Conservation (phyloP, 2,329 filamentous ascomycete genomes). For the Fusarium sp. region DNA sequence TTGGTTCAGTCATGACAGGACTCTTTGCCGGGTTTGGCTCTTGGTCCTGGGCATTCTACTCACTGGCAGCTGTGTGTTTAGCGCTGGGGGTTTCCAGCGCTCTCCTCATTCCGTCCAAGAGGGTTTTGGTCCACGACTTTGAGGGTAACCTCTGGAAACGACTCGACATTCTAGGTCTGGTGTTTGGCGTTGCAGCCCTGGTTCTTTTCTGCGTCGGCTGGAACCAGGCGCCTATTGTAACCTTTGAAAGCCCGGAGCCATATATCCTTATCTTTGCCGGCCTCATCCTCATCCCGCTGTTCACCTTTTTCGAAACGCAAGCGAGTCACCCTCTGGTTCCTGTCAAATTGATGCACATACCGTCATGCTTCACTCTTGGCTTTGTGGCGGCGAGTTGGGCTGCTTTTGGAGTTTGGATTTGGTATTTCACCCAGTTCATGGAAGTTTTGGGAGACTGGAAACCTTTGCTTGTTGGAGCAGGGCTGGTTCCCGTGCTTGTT, state of each 20-base stretch:
- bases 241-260: constrained; percentile 26
- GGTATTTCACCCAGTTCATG: constrained; percentile 43
- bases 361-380: constrained; percentile 29
- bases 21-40: constrained; percentile 38
- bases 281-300: constrained; percentile 21
- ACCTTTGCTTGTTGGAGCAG: constrained; percentile 34
- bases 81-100: constrained; percentile 37
- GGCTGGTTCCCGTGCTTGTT: constrained; percentile 38
- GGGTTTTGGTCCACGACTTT: constrained; percentile 37
- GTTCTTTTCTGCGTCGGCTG: constrained; percentile 41
- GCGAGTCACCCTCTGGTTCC: constrained; percentile 41
- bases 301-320: constrained; percentile 33
- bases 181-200: constrained; percentile 28
- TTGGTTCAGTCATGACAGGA: constrained; percentile 42
- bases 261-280: constrained; percentile 40
- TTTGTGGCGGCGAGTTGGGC: constrained; percentile 36
- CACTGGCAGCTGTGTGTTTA: constrained; percentile 33
- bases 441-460: constrained; percentile 40
- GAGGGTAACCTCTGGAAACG: constrained; percentile 43
- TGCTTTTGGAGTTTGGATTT: constrained; percentile 42
- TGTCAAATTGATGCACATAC: constrained; percentile 32
- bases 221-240: constrained; percentile 39
- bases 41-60: constrained; percentile 45
- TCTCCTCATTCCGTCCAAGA: constrained; percentile 36
- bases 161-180: constrained; percentile 32